phyloP scores from a whole-genome alignment of 2,329 filamentous ascomycete species.

The Cordyceps sp. region DNA sequence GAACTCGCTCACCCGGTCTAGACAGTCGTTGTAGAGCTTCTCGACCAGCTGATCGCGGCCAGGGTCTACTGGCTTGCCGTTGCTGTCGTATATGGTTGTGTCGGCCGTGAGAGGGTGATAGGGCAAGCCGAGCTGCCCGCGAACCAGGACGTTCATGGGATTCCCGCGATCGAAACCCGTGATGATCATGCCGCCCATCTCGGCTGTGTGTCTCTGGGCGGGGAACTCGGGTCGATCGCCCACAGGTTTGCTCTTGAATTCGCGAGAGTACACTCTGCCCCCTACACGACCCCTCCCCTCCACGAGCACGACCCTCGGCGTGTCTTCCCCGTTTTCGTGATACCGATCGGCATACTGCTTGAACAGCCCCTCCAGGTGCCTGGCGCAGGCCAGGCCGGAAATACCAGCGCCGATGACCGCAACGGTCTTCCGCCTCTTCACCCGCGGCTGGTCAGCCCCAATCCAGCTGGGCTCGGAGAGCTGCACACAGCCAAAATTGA shows the following conservation, averaged over 20 bases:
- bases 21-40: conserved; percentile 83
- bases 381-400: conserved; percentile 78
- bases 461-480: conserved; percentile 28
- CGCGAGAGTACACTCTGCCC: conserved; percentile 79
- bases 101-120: conserved; percentile 69
- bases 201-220: conserved; percentile 58
- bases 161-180: conserved; percentile 95
- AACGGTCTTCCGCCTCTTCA: conserved; percentile 49
- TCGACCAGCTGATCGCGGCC: conserved; percentile 70
- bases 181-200: conserved; percentile 97
- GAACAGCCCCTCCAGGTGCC: conserved; percentile 78
- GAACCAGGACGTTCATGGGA: conserved; percentile 76
- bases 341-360: conserved; percentile 60
- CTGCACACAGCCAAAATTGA: conserved; percentile 88
- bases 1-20: conserved; percentile 82
- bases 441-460: conserved; percentile 17
- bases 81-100: conserved; percentile 79
- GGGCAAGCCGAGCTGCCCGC: conserved; percentile 73
- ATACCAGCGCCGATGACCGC: conserved; percentile 89
- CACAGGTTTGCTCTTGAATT: conserved; percentile 41
- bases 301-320: conserved; percentile 62
- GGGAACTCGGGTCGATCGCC: conserved; percentile 33
- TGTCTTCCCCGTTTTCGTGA: conserved; percentile 44
- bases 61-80: conserved; percentile 62
- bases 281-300: conserved; percentile 81